Base-by-base conservation (phyloP, 2,329 filamentous ascomycete genomes). In the Ophiostoma triangulosporum region DNA sequence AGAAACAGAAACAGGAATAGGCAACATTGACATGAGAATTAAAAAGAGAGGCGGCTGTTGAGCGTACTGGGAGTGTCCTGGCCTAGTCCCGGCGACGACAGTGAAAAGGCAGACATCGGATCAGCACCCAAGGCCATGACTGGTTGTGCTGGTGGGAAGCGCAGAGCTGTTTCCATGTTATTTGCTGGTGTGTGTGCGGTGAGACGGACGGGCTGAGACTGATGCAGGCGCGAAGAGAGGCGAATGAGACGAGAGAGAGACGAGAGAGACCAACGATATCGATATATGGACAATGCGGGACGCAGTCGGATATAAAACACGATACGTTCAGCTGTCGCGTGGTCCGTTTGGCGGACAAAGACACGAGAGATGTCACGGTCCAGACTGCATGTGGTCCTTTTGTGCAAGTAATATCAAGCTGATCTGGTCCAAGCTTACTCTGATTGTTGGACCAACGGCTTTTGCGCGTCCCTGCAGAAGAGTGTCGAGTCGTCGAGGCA, bases 51-150 rank as follows among this genome's bases (percentile, higher is more conserved):
- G n/a, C 11, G 15, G 20, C 27, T 7, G 35, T 9, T 26, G 9
- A 22, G 52, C 58, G 35, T 59, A 59, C 58, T 56, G 48, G 55
- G 55, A 52, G 52, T 57, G 48, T 57, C 57, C 27, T 57, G 58
- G 50, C 48, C 31, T 4, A 54, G 29, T 7, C 48, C 54, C 11
- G 55, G 48, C 22, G 55, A 54, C 17, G 56, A 51, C 36, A 57
- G 43, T 7, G 57, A 43, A 27, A 50, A 59, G 33, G 51, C 45
- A 8, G 56, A 40, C 24, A 59, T 50, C 4, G 53, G 27, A 15
- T 49, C 55, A 35, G 58, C 27, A 6, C 53, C 54, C 29, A 56
- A 40, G 17, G 46, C 33, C 48, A 52, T 26, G 27, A 26, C 48
- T 17, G 53, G 46, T 22, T 33, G 51, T 51, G 49, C 52, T 54